These are phyloP conservation scores for Groenewaldozyma tartarivorans DNA, from an alignment of 805 yeast genomes.

Conservation along the genomic window DNA sequence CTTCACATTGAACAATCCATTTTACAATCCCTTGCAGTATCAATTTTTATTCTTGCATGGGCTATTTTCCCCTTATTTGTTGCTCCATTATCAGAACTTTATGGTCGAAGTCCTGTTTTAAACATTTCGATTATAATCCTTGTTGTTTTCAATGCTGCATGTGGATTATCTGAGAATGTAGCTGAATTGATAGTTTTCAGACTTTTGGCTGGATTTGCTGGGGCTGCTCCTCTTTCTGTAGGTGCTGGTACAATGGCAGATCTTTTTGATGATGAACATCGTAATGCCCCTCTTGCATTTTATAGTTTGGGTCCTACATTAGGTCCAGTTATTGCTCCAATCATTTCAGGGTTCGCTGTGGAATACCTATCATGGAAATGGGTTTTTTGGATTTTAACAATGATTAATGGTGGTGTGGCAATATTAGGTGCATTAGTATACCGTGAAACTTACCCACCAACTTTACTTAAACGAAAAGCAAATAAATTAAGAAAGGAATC, in stretches of 20 bases:
- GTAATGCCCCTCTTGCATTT: constrained; percentile 48
- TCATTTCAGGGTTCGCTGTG: constrained; percentile 46
- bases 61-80: constrained; percentile 57
- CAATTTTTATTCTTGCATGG: constrained; percentile 61
- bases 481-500: constrained; percentile 38
- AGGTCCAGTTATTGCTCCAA: constrained; percentile 44
- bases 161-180: constrained; percentile 49
- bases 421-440: constrained; percentile 36
- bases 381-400: constrained; percentile 51
- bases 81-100: constrained; percentile 60
- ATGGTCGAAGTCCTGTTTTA: constrained; percentile 52
- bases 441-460: constrained; percentile 53
- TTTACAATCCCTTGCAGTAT: constrained; percentile 45
- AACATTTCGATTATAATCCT: constrained; percentile 41
- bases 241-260: constrained; percentile 66
- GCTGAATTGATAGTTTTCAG: constrained; percentile 51
- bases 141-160: constrained; percentile 36
- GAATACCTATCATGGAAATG: constrained; percentile 49
- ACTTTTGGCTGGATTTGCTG: constrained; percentile 57
- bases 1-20: constrained; percentile 35
- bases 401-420: constrained; percentile 43
- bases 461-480: constrained; percentile 40
- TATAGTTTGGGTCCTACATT: constrained; percentile 52
- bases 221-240: constrained; percentile 57
- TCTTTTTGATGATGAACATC: constrained; percentile 39